A percentile compares a stretch with the other conserved stretches of the same genome.
Conservation (phyloP, 108 stramenopile genomes). For the Cyclostephanos tholiformis region DNA sequence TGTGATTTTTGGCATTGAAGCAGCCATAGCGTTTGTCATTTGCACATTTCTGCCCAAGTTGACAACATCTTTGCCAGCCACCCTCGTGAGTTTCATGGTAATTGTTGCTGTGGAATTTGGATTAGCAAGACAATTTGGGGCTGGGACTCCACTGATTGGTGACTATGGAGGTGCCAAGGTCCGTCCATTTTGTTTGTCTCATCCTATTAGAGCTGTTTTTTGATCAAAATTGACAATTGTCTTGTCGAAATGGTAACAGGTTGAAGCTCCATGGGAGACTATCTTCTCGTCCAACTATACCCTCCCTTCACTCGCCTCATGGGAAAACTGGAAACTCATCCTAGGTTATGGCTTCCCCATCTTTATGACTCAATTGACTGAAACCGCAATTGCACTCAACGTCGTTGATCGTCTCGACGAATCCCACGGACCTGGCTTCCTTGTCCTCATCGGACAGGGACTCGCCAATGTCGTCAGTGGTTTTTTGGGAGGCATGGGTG, state of each 20-base stretch:
- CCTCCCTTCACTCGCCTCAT: constrained; percentile 36
- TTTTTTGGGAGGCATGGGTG: constrained; percentile 52
- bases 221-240: background rate
- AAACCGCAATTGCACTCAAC: constrained; percentile 49
- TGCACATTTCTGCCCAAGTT: constrained; percentile 35
- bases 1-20: constrained; percentile 28
- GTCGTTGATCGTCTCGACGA: constrained; percentile 49
- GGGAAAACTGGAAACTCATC: constrained; percentile 48
- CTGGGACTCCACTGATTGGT: constrained; percentile 41
- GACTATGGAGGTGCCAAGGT: constrained; percentile 52
- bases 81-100: constrained; percentile 33
- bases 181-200: background rate
- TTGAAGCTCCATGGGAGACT: constrained; percentile 30
- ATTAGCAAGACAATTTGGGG: constrained; percentile 41
- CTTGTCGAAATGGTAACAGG: constrained; percentile 8
- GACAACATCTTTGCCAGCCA: constrained; percentile 45
- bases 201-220: background rate
- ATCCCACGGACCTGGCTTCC: constrained; percentile 38
- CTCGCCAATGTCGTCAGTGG: constrained; percentile 43
- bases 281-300: constrained; percentile 30
- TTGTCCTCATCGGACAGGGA: constrained; percentile 45
- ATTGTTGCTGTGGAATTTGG: constrained; percentile 36
- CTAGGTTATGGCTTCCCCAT: constrained; percentile 39
- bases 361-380: constrained; percentile 44
- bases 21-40: constrained; percentile 18